Conservation (phyloP, 1,139 yeast genomes). For the Entelexis paramagnoliae region DNA sequence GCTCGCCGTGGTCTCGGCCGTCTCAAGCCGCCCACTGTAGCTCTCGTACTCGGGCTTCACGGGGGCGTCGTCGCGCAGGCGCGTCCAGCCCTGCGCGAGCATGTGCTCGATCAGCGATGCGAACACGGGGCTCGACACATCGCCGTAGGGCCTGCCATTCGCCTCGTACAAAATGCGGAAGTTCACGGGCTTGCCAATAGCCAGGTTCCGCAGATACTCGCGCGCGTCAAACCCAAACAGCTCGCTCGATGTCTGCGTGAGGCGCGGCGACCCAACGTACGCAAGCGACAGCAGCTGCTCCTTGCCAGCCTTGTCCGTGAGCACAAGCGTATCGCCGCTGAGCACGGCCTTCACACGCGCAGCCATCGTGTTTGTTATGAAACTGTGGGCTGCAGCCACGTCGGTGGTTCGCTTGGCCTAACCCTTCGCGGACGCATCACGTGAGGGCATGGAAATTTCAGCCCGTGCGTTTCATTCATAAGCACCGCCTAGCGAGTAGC, state of each 20-base stretch:
- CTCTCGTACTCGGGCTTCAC: constrained; percentile 34
- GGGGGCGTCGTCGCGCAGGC: constrained; percentile 47
- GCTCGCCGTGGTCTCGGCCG: constrained; percentile 45
- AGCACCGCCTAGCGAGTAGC: too few relatives aligned
- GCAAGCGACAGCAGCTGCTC: constrained; percentile 59
- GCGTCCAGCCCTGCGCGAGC: constrained; percentile 51
- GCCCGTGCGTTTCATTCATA: too few relatives aligned
- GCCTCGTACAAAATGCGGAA: constrained; percentile 48
- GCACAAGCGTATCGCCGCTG: constrained; percentile 65
- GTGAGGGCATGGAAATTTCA: neutral
- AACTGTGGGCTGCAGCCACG: neutral
- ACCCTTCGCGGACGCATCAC: neutral
- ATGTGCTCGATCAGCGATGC: constrained; percentile 48
- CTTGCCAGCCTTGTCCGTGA: constrained; percentile 34
- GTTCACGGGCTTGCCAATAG: constrained; percentile 58
- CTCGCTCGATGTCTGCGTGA: constrained; percentile 27
- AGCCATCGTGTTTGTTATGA: constrained; percentile 12
- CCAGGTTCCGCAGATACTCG: constrained; percentile 51
- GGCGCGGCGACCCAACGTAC: constrained; percentile 47
- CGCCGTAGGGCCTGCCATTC: constrained; percentile 61
- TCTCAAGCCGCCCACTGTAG: constrained; percentile 30
- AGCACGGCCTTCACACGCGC: constrained; percentile 52
- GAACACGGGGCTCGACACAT: constrained; percentile 55
- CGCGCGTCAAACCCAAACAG: constrained; percentile 46
- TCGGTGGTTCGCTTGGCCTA: neutral